Evolutionary conservation across 352 stramenopile species (phyloP), one percentile per base, ranked within the genome.

Genomic region (Phytophthora syringae): DNA sequence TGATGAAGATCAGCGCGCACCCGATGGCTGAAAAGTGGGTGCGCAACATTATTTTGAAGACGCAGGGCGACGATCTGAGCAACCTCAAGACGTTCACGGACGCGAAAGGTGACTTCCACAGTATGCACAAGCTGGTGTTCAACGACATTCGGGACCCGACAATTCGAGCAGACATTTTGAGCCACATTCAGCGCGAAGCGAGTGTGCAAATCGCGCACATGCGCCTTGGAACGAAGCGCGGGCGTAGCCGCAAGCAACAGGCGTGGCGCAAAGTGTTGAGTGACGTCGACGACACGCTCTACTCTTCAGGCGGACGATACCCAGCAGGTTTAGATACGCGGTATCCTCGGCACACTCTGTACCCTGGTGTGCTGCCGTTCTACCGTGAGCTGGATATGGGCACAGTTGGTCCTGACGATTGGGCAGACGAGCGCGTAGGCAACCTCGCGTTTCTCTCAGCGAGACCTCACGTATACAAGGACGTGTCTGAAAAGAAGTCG

Each of bases 361-460:
- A 99, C 77, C 98, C 98, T 7, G 97, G 98, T 9, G 97, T 99
- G 11, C 79, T 99, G n/a, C 83, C 92, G 20, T 98, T 99, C 55
- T 99, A 99, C 76, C 85, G 97, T 57, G 97, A 99, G 62, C 64
- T 99, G 2, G 97, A 99, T 75, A 90, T 99, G 60, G 97, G 96
- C 13, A 96, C 81, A 2, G 76, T 85, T 27, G 93, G 93, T 1
- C 84, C 90, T 3, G 93, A 98, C 30, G 84, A 97, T 52, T 98
- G 92, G 81, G 93, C 83, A 13, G 77, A 88, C 55, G 89, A 82
- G 70, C 90, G 86, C 27, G 79, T 98, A 1, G 98, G 98, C 25
- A 99, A 99, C 71, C 80, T 99, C 16, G 97, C 98, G 5, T 99
- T 99, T 70, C 76, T 99, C 6, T 99, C 93, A 1, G 98, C 98